These are phyloP conservation scores for Coemansia sp. DNA, from an alignment of 192 early-diverging fungal species.

Conservation along the genomic window DNA sequence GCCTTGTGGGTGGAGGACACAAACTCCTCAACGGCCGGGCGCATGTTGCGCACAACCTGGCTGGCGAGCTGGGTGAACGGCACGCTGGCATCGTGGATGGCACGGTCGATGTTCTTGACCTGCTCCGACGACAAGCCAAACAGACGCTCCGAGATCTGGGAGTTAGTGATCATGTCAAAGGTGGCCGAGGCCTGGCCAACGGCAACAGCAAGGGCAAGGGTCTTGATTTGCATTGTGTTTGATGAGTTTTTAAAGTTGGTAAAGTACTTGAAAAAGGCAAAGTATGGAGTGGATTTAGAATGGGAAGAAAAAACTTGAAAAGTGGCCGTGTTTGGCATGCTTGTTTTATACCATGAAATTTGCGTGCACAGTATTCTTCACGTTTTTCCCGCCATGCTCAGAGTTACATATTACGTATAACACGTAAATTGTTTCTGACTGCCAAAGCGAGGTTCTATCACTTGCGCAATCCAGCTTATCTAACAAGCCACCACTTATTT, in stretches of 20 bases:
- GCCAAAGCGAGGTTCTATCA: neutral
- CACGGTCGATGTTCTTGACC: conserved; percentile 54
- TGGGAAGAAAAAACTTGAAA: neutral
- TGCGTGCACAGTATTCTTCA: neutral
- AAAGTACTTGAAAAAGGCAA: conserved; percentile 1
- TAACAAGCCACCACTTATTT: neutral
- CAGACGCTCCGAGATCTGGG: conserved; percentile 51
- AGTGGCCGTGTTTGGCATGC: neutral
- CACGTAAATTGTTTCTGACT: neutral
- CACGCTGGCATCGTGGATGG: conserved; percentile 49
- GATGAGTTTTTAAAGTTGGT: neutral
- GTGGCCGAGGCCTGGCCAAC: conserved; percentile 54
- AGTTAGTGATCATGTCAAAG: conserved; percentile 49
- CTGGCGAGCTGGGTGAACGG: conserved; percentile 49
- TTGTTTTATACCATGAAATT: neutral
- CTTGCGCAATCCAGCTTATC: neutral
- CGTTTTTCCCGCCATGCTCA: neutral
- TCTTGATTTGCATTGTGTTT: conserved; percentile 48
- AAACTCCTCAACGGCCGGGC: conserved; percentile 44
- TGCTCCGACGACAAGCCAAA: conserved; percentile 50
- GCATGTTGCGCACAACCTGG: conserved; percentile 56
- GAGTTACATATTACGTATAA: neutral
- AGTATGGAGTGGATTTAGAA: neutral
- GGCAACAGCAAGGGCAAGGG: conserved; percentile 44
- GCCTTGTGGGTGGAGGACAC: conserved; percentile 38